Evolutionary conservation across 2,329 filamentous ascomycete species (phyloP).

Genomic region (Cladophialophora chaetospira): DNA sequence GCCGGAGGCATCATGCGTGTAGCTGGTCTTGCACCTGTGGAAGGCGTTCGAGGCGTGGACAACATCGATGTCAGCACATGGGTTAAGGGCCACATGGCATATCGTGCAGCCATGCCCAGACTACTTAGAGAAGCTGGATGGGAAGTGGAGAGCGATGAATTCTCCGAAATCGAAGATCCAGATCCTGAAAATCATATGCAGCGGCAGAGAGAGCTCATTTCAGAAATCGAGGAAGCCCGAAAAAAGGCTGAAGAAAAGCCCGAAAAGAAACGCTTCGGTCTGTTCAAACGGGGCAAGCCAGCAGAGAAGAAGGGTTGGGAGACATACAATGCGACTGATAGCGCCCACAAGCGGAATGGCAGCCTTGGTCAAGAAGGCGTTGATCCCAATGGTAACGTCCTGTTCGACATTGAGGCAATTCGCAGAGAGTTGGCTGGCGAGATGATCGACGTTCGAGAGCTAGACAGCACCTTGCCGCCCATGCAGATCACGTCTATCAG

Average conservation of each 20-base stretch:
- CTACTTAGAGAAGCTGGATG: conserved; percentile 86
- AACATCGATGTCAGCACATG: conserved; percentile 85
- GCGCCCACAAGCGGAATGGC: conserved; percentile 11
- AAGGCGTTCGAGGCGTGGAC: conserved; percentile 77
- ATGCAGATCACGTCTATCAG: conserved; percentile 66
- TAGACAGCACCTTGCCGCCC: conserved; percentile 84
- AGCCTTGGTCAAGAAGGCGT: conserved; percentile 38
- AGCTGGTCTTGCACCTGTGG: conserved; percentile 77
- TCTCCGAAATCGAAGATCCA: conserved; percentile 93
- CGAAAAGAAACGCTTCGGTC: conserved; percentile 69
- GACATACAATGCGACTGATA: conserved; percentile 71
- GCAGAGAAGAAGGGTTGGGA: conserved; percentile 85
- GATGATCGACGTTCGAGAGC: conserved; percentile 70
- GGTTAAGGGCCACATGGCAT: conserved; percentile 94
- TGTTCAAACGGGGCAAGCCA: conserved; percentile 77
- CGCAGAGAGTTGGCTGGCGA: conserved; percentile 78
- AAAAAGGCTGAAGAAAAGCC: conserved; percentile 81
- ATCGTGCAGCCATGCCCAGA: conserved; percentile 86
- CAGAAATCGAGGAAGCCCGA: conserved; percentile 92
- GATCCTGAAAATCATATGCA: conserved; percentile 90
- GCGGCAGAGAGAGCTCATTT: conserved; percentile 88
- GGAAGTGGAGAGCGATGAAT: conserved; percentile 89
- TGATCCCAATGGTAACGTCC: conserved; percentile 57
- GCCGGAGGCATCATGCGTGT: conserved; percentile 87
- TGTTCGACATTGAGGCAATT: conserved; percentile 97